phyloP scores from a whole-genome alignment of 306 rosid genomes.

The Heteromeles arbutifolia region DNA sequence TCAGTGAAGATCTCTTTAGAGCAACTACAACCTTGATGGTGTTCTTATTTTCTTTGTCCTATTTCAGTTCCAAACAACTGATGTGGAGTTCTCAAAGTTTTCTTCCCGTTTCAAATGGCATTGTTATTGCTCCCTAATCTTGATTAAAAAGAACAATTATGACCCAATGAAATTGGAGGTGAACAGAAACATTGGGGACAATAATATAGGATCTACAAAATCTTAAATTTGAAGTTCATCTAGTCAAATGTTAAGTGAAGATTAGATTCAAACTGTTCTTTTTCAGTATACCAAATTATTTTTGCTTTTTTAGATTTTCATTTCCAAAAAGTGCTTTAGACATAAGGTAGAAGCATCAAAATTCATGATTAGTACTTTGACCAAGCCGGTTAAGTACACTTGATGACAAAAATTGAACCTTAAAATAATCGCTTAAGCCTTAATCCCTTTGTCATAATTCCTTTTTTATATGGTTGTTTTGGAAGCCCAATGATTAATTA shows the following conservation, averaged over 20 bases:
- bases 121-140: background rate
- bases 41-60: background rate
- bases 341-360: background rate
- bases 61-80: background rate
- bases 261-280: constrained; percentile 24
- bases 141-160: background rate
- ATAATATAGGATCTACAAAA: background rate
- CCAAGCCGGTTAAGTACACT: background rate
- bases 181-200: background rate
- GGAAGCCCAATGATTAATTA: background rate
- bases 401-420: background rate
- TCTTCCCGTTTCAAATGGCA: background rate
- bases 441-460: background rate
- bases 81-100: background rate
- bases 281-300: background rate
- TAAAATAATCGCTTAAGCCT: background rate
- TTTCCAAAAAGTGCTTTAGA: constrained; percentile 2
- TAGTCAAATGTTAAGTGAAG: constrained; percentile 59
- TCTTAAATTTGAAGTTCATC: too few relatives aligned
- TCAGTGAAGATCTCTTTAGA: background rate
- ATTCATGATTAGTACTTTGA: constrained; percentile 12
- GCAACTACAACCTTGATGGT: too few relatives aligned
- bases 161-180: background rate
- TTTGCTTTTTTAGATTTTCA: background rate
- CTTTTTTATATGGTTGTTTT: background rate